Evolutionary conservation across 352 stramenopile species (phyloP).

Genomic region (Phytophthora nicotianae): DNA sequence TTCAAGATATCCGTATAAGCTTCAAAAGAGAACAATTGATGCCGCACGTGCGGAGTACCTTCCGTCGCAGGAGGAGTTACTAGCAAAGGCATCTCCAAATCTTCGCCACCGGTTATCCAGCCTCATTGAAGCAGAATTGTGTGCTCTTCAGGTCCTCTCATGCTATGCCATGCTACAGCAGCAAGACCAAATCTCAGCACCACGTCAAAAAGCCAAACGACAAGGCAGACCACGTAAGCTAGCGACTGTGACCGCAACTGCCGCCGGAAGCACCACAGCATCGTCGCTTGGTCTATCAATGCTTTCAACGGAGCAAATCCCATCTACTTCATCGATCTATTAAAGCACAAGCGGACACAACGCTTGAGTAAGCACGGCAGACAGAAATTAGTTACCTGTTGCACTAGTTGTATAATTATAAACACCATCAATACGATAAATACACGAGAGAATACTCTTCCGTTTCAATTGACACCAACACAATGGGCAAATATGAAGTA

Average conservation of each 20-base stretch:
- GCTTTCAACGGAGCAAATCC: slow-evolving; percentile 60
- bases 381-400: slow-evolving; percentile 17
- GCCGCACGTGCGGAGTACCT: slow-evolving; percentile 38
- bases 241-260: slow-evolving; percentile 15
- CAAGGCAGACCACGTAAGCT: slow-evolving; percentile 24
- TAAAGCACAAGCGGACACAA: slow-evolving; percentile 24
- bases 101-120: slow-evolving; percentile 71
- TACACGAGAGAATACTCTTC: background rate
- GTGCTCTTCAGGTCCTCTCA: slow-evolving; percentile 80
- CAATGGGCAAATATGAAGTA: too few species aligned
- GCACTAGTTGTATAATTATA: slow-evolving; percentile 33
- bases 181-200: slow-evolving; percentile 34
- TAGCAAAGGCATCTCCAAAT: slow-evolving; percentile 73
- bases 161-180: slow-evolving; percentile 74
- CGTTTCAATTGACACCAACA: background rate
- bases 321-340: slow-evolving; percentile 63
- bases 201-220: slow-evolving; percentile 33
- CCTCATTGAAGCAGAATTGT: slow-evolving; percentile 81
- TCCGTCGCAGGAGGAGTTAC: slow-evolving; percentile 77
- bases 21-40: slow-evolving; percentile 34
- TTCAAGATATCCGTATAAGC: slow-evolving; percentile 30
- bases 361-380: background rate
- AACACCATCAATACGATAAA: slow-evolving; percentile 3
- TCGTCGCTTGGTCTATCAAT: slow-evolving; percentile 51
- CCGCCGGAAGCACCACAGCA: slow-evolving; percentile 20